Percentiles rank a stretch among this genome's conserved stretches.
Evolutionary conservation across 352 stramenopile genomes (phyloP).

Genomic region (Phytopythium vexans): DNA sequence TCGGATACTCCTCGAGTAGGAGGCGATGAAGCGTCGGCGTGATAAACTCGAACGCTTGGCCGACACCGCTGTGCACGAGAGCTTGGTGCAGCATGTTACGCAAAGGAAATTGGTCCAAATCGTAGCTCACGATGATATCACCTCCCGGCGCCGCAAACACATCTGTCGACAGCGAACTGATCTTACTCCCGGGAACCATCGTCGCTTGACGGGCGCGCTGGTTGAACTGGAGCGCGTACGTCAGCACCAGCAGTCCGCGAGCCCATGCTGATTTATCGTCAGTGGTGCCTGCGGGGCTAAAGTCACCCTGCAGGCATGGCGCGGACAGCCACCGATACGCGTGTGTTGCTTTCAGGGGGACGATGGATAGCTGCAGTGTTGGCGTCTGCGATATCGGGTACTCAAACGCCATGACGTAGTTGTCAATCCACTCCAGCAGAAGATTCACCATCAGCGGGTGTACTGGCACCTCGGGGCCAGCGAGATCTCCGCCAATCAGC

Average conservation of each 20-base stretch:
- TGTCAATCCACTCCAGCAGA: constrained; percentile 69
- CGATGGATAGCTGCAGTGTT: constrained; percentile 54
- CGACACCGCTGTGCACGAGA: constrained; percentile 24
- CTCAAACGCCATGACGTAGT: constrained; percentile 74
- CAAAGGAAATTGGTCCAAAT: constrained; percentile 35
- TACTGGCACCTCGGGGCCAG: constrained; percentile 27
- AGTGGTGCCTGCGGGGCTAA: neutral
- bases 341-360: constrained; percentile 40
- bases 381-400: constrained; percentile 58
- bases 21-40: constrained; percentile 47
- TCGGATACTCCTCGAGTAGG: constrained; percentile 50
- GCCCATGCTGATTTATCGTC: constrained; percentile 25
- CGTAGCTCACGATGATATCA: constrained; percentile 57
- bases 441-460: constrained; percentile 54
- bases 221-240: constrained; percentile 69
- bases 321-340: constrained; percentile 37
- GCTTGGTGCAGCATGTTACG: constrained; percentile 44
- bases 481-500: constrained; percentile 32
- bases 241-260: constrained; percentile 36
- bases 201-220: constrained; percentile 54
- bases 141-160: constrained; percentile 9
- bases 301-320: constrained; percentile 13
- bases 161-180: constrained; percentile 31
- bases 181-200: constrained; percentile 48
- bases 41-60: constrained; percentile 46